Percentiles rank a stretch among this genome's conserved stretches.
Conservation (phyloP, 805 yeast genomes). For the Ogataea methylovora region DNA sequence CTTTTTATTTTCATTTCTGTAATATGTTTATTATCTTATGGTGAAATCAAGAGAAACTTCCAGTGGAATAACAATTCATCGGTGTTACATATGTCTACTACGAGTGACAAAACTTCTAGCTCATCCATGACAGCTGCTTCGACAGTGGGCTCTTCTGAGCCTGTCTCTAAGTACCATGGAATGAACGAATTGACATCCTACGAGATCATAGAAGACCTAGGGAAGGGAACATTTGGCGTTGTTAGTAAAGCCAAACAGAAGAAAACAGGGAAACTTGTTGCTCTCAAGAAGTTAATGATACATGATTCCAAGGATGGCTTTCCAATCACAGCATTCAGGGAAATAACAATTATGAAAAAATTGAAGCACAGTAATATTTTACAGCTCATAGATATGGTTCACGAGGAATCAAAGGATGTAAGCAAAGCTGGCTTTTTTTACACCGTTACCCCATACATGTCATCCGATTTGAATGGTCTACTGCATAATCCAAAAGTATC, state of each 20-base stretch:
- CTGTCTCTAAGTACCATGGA: constrained; percentile 11
- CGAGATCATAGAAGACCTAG: constrained; percentile 38
- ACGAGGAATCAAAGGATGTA: constrained; percentile 31
- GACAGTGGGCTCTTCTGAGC: no score
- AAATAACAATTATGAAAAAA: constrained; percentile 71
- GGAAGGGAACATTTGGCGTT: constrained; percentile 86
- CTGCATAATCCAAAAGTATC: constrained; percentile 68
- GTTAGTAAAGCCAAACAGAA: constrained; percentile 70
- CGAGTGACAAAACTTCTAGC: no score
- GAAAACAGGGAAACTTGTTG: constrained; percentile 58
- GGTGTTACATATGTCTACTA: no score
- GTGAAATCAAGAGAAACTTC: no score
- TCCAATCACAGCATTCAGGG: constrained; percentile 93
- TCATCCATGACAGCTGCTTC: no score
- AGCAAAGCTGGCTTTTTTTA: constrained; percentile 42
- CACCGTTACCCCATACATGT: constrained; percentile 90
- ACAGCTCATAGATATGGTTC: constrained; percentile 72
- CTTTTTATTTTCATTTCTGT: no score
- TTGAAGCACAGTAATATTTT: constrained; percentile 66
- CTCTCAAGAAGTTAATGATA: constrained; percentile 78
- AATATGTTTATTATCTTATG: no score
- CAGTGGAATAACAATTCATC: no score
- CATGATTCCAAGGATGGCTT: constrained; percentile 75
- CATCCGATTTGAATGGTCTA: constrained; percentile 84
- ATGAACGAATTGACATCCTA: constrained; percentile 27